Evolutionary conservation across 768 basidiomycete genomes (phyloP), one percentile per base, ranked within the genome.

Genomic region (Podaxis mareebaensis): DNA sequence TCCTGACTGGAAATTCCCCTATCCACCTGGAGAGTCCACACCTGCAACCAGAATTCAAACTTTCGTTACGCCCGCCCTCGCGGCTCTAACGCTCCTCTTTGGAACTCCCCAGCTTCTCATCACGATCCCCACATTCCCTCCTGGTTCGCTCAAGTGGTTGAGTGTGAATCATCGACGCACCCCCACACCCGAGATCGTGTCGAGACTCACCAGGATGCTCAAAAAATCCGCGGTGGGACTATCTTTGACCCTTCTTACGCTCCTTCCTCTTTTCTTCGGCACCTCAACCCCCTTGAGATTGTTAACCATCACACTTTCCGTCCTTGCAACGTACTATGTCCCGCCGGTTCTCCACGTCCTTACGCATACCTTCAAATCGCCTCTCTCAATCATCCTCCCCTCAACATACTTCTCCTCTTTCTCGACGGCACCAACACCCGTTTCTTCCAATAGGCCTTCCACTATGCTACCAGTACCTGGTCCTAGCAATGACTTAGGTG

Each of bases 321-420:
- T 86, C 39, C 76, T 81, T 57, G 80, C 85, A 4, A 85, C 87
- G 10, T 92, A 87, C 72, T 75, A 88, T 57, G 73, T 90, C 1
- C 89, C 90, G 83, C 90, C 93, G 15, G 70, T 93, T 54, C 75
- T 92, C 59, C 94, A 96, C 76, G 86, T 96, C 67, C 82, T 83
- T 28, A 86, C 88, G 3, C 95, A 96, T 77, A 88, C 93, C 71
- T 89, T 97, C 77, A 87, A 87, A 63, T 86, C 87, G 2, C 95
- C 95, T 1, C 79, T 95, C 3, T 80, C 92, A 0, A 97, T 97
- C 70, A 82, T 96, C 60, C 83, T 95, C 40, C 90, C 87, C 28
- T 63, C 20, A 70, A 72, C 39, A 53, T 68, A 53, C 71, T 70
- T 40, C 76, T 49, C 60, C 42, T 61, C 61, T 6, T 12, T 30